These are phyloP conservation scores for Eudorina sp. DNA, from an alignment of 139 green algal species.

Conservation along the genomic window DNA sequence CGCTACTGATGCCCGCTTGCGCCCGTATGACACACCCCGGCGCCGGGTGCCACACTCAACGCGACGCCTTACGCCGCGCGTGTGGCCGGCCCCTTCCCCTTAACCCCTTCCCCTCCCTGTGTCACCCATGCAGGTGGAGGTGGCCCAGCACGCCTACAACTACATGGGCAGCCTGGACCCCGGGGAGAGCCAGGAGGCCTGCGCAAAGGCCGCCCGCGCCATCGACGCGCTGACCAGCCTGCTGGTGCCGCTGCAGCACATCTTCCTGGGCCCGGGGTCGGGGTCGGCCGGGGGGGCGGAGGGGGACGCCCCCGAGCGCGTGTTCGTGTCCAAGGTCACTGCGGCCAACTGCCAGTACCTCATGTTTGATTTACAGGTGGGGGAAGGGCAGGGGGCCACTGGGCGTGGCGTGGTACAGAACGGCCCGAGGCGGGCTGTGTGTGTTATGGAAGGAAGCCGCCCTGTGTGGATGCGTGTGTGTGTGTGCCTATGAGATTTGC, in stretches of 20 bases:
- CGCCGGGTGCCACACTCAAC: no score
- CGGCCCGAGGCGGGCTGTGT: no score
- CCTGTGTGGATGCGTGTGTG: no score
- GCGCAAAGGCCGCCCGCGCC: neutral
- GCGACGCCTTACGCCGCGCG: no score
- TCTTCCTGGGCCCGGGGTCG: neutral
- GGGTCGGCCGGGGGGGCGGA: no score
- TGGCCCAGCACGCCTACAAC: conserved; percentile 31
- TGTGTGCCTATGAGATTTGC: no score
- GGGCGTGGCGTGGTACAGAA: no score
- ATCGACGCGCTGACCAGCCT: conserved; percentile 40
- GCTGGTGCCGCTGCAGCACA: conserved; percentile 36
- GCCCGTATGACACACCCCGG: no score
- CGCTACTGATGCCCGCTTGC: no score
- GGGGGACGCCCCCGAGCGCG: neutral
- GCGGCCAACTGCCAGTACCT: conserved; percentile 53
- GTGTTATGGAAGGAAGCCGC: no score
- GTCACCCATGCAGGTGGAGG: conserved; percentile 6
- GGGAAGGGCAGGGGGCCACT: neutral
- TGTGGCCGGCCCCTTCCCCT: neutral
- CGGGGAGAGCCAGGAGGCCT: neutral
- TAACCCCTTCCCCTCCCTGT: neutral
- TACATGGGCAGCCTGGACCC: conserved; percentile 44
- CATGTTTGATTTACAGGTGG: conserved; percentile 44
- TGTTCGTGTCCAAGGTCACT: conserved; percentile 33